Evolutionary conservation across 345 rosid genomes (phyloP), one percentile per base, ranked within the genome.

Genomic region (Physaria fendleri): DNA sequence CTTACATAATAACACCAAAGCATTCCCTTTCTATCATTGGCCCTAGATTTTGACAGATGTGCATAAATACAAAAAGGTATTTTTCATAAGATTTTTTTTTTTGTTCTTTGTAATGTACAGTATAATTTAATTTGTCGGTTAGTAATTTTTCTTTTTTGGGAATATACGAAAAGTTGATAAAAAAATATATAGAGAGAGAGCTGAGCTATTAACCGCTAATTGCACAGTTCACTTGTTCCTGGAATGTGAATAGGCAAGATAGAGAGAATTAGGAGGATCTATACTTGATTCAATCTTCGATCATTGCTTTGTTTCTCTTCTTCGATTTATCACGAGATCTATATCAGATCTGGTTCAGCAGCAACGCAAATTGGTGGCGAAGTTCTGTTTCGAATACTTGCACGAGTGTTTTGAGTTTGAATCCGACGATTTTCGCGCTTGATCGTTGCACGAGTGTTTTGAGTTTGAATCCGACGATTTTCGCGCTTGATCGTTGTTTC

Each of bases 311-410:
- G 56, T 37, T 38, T 37, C 29, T 54, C 69, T 14, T 55, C 16
- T 38, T 50, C 32, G 52, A 40, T 49, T 51, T 6, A 14, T 27
- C 40, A 6, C 50, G 4, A 47, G 41, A 66, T 66, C 69, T 64
- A 63, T 37, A 37, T n/a, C 49, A 57, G 77, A 72, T 78, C 79
- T 61, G 68, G 56, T 42, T 21, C 40, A 15, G 27, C 39, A 61
- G 27, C 49, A 32, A 61, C 51, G 25, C 39, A 28, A 7, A 52
- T 59, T 52, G 32, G 6, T 22, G 5, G 14, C 43, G 2, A 27
- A 59, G 7, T 68, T 41, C 48, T 9, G 23, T 23, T 42, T 59
- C 11, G 27, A 43, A 14, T 25, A 37, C 15, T 51, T n/a, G n/a
- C 15, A 12, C 44, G 54, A 64, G 70, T 53, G 35, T 52, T 10